Base-by-base conservation (phyloP, 2,329 filamentous ascomycete genomes). In the Cladophialophora psammophila region DNA sequence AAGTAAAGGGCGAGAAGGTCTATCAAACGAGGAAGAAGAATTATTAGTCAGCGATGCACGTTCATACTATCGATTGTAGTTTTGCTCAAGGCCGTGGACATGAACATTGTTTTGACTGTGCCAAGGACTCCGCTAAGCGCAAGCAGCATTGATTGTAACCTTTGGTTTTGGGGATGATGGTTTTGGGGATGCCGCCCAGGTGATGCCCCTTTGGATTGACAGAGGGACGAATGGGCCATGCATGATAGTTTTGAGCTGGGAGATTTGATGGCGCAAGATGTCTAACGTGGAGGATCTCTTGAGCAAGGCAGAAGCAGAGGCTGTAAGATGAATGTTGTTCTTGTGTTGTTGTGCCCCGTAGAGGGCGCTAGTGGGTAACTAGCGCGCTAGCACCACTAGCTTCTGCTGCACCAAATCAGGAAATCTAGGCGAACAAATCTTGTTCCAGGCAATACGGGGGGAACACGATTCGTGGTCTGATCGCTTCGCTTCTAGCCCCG, bases 121-220 rank as follows among this genome's bases (percentile, higher is more conserved):
- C 32, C 55, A 2, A 35, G 40, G 31, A 58, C 55, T 8, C 40
- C 32, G 55, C 3, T 20, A 8, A 40, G n/a, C 9, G 35, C n/a
- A 18, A 40, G 55, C 7, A 10, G 35, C 55, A 35, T 35, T 58
- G 20, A 18, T 58, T 42, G 54, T 26, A 26, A 26, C 2, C 26
- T 26, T 26, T n/a, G n/a, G 26, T 2, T 26, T 3, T 26, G 26
- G 62, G 34, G 54, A 63, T 18, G 60, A n/a, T n/a, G n/a, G 26
- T 2, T 26, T 3, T 26, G 26, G 62, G 34, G 54, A 63, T 18
- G 60, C 60, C 13, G 60, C 60, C 1, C 52, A 63, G 31, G 53
- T 53, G 35, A 56, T 63, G 53, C 53, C 20, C 12, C 4, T 31
- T 12, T 35, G 53, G 8, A 56, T 31, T 1, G 53, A 31, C 9